Evolutionary conservation across 352 stramenopile species (phyloP).

Genomic region (Globisporangium rhizosaccharum): DNA sequence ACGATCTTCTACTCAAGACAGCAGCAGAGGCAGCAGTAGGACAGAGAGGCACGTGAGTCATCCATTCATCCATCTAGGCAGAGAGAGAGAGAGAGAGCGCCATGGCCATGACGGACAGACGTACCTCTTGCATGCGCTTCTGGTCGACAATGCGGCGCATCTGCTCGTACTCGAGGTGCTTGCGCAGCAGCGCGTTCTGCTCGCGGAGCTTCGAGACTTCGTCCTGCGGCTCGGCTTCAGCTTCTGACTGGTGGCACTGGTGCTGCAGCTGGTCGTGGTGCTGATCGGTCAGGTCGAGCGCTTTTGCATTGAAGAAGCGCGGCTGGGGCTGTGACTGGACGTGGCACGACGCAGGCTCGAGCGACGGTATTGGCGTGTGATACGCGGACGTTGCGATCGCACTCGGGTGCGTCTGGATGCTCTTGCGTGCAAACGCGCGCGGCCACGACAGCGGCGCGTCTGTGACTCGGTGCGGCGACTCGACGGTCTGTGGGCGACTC

Average conservation of each 20-base stretch:
- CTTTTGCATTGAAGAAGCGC: conserved; percentile 8
- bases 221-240: conserved; percentile 16
- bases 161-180: conserved; percentile 61
- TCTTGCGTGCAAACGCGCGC: neutral
- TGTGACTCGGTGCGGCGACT: neutral
- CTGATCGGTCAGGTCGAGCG: neutral
- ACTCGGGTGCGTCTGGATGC: neutral
- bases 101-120: neutral
- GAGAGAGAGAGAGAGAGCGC: neutral
- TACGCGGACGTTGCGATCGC: neutral
- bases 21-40: neutral
- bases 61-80: neutral
- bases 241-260: neutral
- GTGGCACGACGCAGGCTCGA: neutral
- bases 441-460: conserved; percentile 4
- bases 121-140: conserved; percentile 61
- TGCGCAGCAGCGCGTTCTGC: conserved; percentile 48
- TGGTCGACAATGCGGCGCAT: conserved; percentile 57
- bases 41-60: neutral
- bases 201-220: conserved; percentile 43
- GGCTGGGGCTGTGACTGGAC: conserved; percentile 3
- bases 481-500: neutral
- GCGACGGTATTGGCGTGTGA: neutral
- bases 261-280: neutral
- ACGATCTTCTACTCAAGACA: conserved; percentile 51